Base-by-base conservation (phyloP, 78 protist genomes). In the Dictyostelium capitatum region DNA sequence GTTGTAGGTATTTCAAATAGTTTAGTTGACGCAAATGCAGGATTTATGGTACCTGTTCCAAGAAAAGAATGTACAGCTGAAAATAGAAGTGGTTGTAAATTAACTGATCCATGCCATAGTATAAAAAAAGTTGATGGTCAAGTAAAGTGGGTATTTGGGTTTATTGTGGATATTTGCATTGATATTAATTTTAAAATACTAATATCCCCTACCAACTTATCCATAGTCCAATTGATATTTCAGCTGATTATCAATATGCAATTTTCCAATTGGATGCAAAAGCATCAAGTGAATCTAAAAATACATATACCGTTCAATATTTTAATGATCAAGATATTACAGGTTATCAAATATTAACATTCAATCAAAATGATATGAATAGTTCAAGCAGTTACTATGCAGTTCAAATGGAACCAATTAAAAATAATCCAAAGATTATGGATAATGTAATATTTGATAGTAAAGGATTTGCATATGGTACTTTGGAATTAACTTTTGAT, bases 321-420 rank as follows among this genome's bases (percentile, higher is more conserved):
- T 87, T 77, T 59, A 56, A 53, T 48, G 93, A 87, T 32, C 23
- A 20, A 1, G 47, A 80, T 14, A 54, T 30, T 19, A 74, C 84
- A 4, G 93, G 93, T 77, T 23, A 32, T 50, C 93, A 87, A 77
- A 6, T 87, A 20, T 12, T 77, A 11, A 87, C 93, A 28, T 87
- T 87, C 14, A 87, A 87, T n/a, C 93, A 87, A 75, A 85, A 59
- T n/a, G 92, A 85, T 11, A 85, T 85, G 92, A 46, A 59, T 19
- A 28, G 28, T 7, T 74, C 20, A 50, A 74, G 64, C 5, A 73
- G 82, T 17, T 32, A 12, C 20, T 85, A 85, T 47, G 87, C 43
- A n/a, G 43, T 72, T 0, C 19, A 12, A 17, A 20, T 75, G n/a
- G 69, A 43, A 1, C 67, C 93, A 51, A 19, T 78, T 10, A 1